Evolutionary conservation across 2,329 filamentous ascomycete genomes (phyloP).

Genomic region (Rutstroemia sp.): DNA sequence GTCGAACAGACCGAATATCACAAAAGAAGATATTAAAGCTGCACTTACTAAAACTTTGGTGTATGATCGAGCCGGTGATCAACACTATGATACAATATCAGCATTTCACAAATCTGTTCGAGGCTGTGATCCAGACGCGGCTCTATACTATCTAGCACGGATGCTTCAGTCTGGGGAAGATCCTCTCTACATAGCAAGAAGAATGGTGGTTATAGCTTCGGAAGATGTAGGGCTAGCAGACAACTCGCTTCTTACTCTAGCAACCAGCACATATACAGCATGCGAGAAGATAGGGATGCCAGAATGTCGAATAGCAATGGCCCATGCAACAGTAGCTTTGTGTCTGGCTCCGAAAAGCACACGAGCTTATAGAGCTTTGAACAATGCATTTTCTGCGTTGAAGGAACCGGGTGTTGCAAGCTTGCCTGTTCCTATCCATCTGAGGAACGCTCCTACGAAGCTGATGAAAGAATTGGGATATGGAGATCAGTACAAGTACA

Average conservation of each 20-base stretch:
- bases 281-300: slow-evolving; percentile 93
- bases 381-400: slow-evolving; percentile 71
- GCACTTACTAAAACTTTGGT: slow-evolving; percentile 86
- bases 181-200: slow-evolving; percentile 81
- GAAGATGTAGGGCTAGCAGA: slow-evolving; percentile 92
- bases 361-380: slow-evolving; percentile 72
- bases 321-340: slow-evolving; percentile 78
- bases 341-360: slow-evolving; percentile 80
- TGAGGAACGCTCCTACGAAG: slow-evolving; percentile 85
- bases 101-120: slow-evolving; percentile 95
- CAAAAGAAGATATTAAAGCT: slow-evolving; percentile 69
- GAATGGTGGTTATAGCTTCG: slow-evolving; percentile 89
- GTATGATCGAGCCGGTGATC: slow-evolving; percentile 90
- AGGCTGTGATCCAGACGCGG: slow-evolving; percentile 77
- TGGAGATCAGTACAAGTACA: slow-evolving; percentile 92
- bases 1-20: slow-evolving; percentile 55
- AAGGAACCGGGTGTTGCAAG: slow-evolving; percentile 76
- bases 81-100: slow-evolving; percentile 96
- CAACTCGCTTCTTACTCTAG: slow-evolving; percentile 72
- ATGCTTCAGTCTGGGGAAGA: slow-evolving; percentile 97
- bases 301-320: slow-evolving; percentile 86
- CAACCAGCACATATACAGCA: slow-evolving; percentile 78
- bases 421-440: slow-evolving; percentile 75
- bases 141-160: slow-evolving; percentile 87
- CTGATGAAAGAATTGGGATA: slow-evolving; percentile 92